These are phyloP conservation scores for Parathielavia hyrcaniae DNA, from an alignment of 495 filamentous ascomycete genomes.

Conservation along the genomic window DNA sequence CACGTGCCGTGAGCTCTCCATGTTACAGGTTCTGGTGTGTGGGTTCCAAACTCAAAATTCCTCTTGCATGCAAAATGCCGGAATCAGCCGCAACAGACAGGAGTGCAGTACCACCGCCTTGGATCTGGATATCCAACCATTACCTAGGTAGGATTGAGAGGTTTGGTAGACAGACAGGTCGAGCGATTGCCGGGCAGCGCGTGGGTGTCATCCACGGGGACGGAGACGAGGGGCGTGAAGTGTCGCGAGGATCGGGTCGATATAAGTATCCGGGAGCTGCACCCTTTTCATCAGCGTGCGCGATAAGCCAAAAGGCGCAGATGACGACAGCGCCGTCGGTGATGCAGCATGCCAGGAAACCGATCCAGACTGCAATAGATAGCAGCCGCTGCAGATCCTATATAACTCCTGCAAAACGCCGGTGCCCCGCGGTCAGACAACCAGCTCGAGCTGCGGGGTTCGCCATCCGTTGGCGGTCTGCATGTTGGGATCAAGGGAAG, in stretches of 20 bases:
- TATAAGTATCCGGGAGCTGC: not conserved
- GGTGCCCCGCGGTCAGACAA: not conserved
- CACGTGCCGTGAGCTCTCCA: constrained; percentile 32
- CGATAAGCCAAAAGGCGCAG: not conserved
- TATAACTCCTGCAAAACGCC: constrained; percentile 1
- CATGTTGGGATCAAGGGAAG: not conserved
- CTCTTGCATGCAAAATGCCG: not conserved
- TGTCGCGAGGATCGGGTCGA: not conserved
- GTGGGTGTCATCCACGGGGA: not conserved
- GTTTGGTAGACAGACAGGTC: not conserved
- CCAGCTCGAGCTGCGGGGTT: constrained; percentile 8
- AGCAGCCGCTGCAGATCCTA: constrained; percentile 8
- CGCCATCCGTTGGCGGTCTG: constrained; percentile 1
- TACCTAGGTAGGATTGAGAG: not conserved
- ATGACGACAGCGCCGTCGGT: constrained; percentile 13
- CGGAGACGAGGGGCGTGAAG: not conserved
- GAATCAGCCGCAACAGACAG: not conserved
- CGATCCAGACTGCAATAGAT: not conserved
- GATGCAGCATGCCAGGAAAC: not conserved
- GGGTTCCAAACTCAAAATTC: not conserved
- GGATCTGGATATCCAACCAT: not conserved
- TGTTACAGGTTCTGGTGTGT: constrained; percentile 15
- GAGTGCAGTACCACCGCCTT: constrained; percentile 2
- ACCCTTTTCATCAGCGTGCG: not conserved
- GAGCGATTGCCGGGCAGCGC: not conserved